phyloP scores from a whole-genome alignment of 1,284 basidiomycete species.

The Naganishia cerealis region DNA sequence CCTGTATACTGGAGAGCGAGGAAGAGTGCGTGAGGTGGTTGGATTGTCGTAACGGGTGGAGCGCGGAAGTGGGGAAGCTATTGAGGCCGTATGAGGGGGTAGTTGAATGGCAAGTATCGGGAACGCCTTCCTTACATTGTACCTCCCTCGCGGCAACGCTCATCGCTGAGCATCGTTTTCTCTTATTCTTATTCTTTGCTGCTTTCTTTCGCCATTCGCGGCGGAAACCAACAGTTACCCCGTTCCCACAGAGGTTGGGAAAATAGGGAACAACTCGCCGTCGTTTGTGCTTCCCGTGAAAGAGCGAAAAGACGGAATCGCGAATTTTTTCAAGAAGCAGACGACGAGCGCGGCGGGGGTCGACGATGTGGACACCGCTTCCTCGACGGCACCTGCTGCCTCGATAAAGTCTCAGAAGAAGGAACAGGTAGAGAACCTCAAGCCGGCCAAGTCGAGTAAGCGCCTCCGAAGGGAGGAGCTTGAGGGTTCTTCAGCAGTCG shows the following conservation, averaged over 20 bases:
- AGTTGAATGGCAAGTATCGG: slow-evolving; percentile 66
- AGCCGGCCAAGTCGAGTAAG: slow-evolving; percentile 2
- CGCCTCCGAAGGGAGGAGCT: not conserved
- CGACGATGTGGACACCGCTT: slow-evolving; percentile 13
- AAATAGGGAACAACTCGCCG: slow-evolving; percentile 77
- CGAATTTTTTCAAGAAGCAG: slow-evolving; percentile 79
- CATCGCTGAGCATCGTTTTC: not conserved
- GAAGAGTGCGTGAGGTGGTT: slow-evolving; percentile 74
- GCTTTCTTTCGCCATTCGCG: not conserved
- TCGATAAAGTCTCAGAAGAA: slow-evolving; percentile 7
- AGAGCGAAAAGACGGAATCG: slow-evolving; percentile 79
- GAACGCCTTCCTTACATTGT: not conserved
- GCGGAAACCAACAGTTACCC: slow-evolving; percentile 64
- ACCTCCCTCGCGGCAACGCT: not conserved
- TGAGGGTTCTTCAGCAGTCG: not conserved
- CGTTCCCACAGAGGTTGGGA: slow-evolving; percentile 87
- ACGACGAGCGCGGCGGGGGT: slow-evolving; percentile 39
- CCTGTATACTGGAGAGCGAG: slow-evolving; percentile 71
- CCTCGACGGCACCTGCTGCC: not conserved
- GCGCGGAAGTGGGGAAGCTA: slow-evolving; percentile 61
- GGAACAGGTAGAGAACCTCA: not conserved
- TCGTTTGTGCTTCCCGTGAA: slow-evolving; percentile 78
- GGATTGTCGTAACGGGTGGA: slow-evolving; percentile 68
- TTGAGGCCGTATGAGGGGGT: slow-evolving; percentile 67
- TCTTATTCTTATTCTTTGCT: not conserved